A percentile compares a stretch with the other conserved stretches of the same genome.
Evolutionary conservation across 1,284 basidiomycete species (phyloP).

Genomic region (Ceratobasidium sp.): DNA sequence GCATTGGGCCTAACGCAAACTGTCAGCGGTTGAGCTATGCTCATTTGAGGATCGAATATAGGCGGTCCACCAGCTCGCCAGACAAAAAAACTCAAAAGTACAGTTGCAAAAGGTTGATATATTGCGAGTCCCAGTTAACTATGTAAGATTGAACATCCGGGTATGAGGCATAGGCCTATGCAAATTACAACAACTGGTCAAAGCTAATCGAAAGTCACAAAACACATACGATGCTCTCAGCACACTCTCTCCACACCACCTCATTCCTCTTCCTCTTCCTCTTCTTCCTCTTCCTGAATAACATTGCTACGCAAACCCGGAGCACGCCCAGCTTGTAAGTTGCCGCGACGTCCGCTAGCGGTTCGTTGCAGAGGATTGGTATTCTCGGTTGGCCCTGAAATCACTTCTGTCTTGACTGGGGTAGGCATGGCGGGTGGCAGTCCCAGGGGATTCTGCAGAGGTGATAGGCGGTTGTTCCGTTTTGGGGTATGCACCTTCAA

Average conservation of each 20-base stretch:
- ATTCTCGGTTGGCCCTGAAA: conserved; percentile 15
- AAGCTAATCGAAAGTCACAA: conserved; percentile 28
- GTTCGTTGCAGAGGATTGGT: conserved; percentile 25
- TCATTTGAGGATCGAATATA: background rate
- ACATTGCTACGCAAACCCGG: conserved; percentile 71
- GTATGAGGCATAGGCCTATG: conserved; percentile 43
- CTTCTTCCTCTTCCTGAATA: conserved; percentile 83
- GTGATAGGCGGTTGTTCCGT: conserved; percentile 49
- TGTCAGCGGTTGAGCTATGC: conserved; percentile 7
- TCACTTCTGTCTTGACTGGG: conserved; percentile 12
- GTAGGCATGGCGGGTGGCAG: conserved; percentile 42
- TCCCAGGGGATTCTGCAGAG: conserved; percentile 18
- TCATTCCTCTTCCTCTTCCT: conserved; percentile 69
- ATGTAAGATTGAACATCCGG: conserved; percentile 23
- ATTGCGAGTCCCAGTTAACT: conserved; percentile 18
- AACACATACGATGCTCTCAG: conserved; percentile 1
- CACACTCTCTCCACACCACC: conserved; percentile 52
- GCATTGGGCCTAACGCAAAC: background rate
- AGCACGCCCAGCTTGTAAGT: conserved; percentile 74
- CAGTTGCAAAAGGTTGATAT: background rate
- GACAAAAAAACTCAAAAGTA: background rate
- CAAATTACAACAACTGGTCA: conserved; percentile 36
- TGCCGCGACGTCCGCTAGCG: conserved; percentile 63
- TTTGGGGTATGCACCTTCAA: conserved; percentile 50
- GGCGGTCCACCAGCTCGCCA: background rate